A percentile compares a stretch with the other conserved stretches of the same genome.
These are phyloP conservation scores for Penicillium macrosclerotiorum DNA, from an alignment of 495 filamentous ascomycete species.

Conservation along the genomic window DNA sequence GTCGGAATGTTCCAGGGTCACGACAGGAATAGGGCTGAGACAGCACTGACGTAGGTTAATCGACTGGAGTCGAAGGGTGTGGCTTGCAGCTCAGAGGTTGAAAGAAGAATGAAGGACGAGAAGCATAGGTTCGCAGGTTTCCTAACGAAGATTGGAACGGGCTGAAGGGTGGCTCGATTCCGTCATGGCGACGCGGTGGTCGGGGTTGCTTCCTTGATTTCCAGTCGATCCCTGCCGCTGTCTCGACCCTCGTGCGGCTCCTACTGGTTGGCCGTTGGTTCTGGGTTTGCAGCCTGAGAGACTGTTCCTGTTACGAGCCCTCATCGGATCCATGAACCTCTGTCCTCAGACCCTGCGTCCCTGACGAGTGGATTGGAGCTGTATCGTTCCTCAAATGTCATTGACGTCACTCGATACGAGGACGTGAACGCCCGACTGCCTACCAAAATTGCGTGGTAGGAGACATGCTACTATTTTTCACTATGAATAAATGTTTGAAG, in stretches of 20 bases:
- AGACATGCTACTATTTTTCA: too few species aligned
- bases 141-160: not conserved
- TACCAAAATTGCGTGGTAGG: too few species aligned
- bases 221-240: conserved; percentile 2
- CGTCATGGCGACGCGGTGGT: conserved; percentile 20
- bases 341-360: not conserved
- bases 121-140: not conserved
- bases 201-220: conserved; percentile 20
- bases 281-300: not conserved
- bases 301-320: not conserved
- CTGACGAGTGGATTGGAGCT: not conserved
- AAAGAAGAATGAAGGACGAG: not conserved
- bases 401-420: conserved; percentile 3
- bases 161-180: conserved; percentile 11
- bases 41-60: conserved; percentile 14
- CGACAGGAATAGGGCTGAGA: conserved; percentile 11
- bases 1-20: conserved; percentile 5
- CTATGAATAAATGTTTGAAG: too few species aligned
- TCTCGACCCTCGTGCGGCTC: not conserved
- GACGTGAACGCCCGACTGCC: too few species aligned
- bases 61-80: not conserved
- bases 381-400: not conserved
- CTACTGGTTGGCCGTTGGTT: not conserved
- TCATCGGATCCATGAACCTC: not conserved
- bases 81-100: too few species aligned